These are phyloP conservation scores for Populus pruinosa DNA, from an alignment of 345 rosid species.

Conservation along the genomic window DNA sequence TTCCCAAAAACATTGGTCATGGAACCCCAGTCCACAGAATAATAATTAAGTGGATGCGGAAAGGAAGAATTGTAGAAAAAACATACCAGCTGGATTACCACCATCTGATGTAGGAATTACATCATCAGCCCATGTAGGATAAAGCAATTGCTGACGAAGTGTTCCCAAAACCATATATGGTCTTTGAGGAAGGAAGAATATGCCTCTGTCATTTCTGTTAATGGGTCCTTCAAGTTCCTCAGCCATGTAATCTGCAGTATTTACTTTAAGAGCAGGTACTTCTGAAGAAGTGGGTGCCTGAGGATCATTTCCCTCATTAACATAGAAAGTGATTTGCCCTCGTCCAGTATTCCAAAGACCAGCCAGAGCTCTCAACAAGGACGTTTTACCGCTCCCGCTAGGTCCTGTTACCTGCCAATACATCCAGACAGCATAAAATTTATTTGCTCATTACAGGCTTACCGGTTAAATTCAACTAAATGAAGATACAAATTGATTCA, in stretches of 20 bases:
- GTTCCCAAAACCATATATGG: conserved; percentile 98
- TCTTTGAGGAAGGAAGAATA: conserved; percentile 91
- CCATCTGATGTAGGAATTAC: conserved; percentile 24
- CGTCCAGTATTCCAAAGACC: conserved; percentile 89
- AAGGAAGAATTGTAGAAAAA: not conserved
- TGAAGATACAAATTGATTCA: conserved; percentile 22
- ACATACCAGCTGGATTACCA: conserved; percentile 34
- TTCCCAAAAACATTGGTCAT: not conserved
- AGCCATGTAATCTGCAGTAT: conserved; percentile 5
- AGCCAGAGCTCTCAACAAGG: conserved; percentile 86
- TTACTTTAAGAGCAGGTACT: conserved; percentile 23
- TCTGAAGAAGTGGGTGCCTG: conserved; percentile 27
- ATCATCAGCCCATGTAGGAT: conserved; percentile 70
- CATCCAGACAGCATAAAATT: conserved; percentile 17
- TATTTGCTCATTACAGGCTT: conserved; percentile 11
- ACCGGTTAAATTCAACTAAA: conserved; percentile 15
- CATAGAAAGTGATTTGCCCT: conserved; percentile 73
- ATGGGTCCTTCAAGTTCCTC: conserved; percentile 28
- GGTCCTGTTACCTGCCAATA: conserved; percentile 75
- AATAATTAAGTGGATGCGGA: not conserved
- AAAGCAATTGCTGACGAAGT: conserved; percentile 89
- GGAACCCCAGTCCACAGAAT: not conserved
- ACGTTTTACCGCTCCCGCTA: conserved; percentile 95
- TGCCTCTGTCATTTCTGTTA: conserved; percentile 39
- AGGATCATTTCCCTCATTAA: conserved; percentile 38